Percentiles rank a stretch among this genome's conserved stretches.
These are phyloP conservation scores for Russula lepida DNA, from an alignment of 768 basidiomycete species.

Conservation along the genomic window DNA sequence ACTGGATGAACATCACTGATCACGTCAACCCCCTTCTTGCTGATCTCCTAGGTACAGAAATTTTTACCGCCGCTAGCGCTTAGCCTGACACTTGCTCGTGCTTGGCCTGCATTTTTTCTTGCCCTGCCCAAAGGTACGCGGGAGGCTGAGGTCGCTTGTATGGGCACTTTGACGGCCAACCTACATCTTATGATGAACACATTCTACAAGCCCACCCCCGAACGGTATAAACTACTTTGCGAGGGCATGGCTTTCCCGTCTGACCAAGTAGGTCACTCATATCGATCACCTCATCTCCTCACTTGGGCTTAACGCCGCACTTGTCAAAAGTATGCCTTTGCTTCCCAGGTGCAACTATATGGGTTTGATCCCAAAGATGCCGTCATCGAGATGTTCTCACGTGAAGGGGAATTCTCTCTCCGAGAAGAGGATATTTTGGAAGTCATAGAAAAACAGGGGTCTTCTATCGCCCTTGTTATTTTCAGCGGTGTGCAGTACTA, in stretches of 20 bases:
- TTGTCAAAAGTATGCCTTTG: slow-evolving; percentile 76
- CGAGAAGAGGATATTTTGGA: slow-evolving; percentile 84
- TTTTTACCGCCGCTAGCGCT: neutral
- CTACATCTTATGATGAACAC: slow-evolving; percentile 91
- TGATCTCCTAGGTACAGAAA: slow-evolving; percentile 64
- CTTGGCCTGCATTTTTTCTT: too few species aligned
- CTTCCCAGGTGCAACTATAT: slow-evolving; percentile 81
- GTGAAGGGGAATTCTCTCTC: slow-evolving; percentile 75
- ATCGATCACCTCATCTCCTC: neutral
- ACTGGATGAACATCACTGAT: slow-evolving; percentile 76
- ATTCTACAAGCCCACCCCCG: slow-evolving; percentile 84
- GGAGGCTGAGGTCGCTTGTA: slow-evolving; percentile 87
- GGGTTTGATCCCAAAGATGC: slow-evolving; percentile 65
- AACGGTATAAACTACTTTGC: slow-evolving; percentile 88
- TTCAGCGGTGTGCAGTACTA: slow-evolving; percentile 96
- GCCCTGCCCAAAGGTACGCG: slow-evolving; percentile 56
- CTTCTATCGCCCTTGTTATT: slow-evolving; percentile 80
- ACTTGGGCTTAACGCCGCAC: neutral
- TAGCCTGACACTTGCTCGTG: slow-evolving; percentile 10
- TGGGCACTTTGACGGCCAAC: slow-evolving; percentile 92
- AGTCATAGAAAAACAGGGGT: slow-evolving; percentile 60
- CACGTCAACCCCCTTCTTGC: slow-evolving; percentile 67
- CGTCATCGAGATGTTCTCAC: slow-evolving; percentile 72
- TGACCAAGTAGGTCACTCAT: slow-evolving; percentile 62
- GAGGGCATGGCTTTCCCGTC: slow-evolving; percentile 94